These are phyloP conservation scores for Coemansia sp. DNA, from an alignment of 192 early-diverging fungal species.

Conservation along the genomic window DNA sequence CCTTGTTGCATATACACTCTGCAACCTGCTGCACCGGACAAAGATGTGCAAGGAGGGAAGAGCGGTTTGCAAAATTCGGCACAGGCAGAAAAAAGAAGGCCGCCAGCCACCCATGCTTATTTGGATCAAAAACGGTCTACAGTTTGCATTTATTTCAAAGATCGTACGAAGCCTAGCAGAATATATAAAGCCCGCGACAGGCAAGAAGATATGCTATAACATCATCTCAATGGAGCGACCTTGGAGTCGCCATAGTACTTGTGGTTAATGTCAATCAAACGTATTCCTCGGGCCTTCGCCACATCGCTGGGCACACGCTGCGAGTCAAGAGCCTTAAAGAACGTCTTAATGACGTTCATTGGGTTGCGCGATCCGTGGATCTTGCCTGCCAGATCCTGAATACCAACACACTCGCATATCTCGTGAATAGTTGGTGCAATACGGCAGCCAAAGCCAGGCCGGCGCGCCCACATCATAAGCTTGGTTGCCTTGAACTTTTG, in stretches of 20 bases:
- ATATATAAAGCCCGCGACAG: background rate
- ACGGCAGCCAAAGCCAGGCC: slow-evolving; percentile 94
- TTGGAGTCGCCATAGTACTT: slow-evolving; percentile 74
- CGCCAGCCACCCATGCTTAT: too few relatives aligned
- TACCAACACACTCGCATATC: slow-evolving; percentile 89
- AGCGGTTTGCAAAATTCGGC: background rate
- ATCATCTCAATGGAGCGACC: background rate
- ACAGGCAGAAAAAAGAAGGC: too few relatives aligned
- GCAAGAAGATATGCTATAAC: background rate
- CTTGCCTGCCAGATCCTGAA: slow-evolving; percentile 89
- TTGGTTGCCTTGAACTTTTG: slow-evolving; percentile 89
- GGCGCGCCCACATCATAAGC: slow-evolving; percentile 75
- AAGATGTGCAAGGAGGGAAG: background rate
- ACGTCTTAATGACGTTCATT: slow-evolving; percentile 97
- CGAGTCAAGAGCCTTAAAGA: slow-evolving; percentile 80
- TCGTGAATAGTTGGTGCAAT: slow-evolving; percentile 93
- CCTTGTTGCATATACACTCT: background rate
- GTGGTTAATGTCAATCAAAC: slow-evolving; percentile 86
- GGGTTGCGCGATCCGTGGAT: slow-evolving; percentile 90
- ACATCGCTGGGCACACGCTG: slow-evolving; percentile 86
- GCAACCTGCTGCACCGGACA: background rate
- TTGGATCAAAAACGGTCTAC: too few relatives aligned
- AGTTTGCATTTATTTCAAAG: too few relatives aligned
- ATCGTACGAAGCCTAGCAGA: too few relatives aligned
- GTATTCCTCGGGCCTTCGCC: slow-evolving; percentile 83